A percentile compares a stretch with the other conserved stretches of the same genome.
phyloP scores from a whole-genome alignment of 352 stramenopile species.

The Saprolegnia parasitica region DNA sequence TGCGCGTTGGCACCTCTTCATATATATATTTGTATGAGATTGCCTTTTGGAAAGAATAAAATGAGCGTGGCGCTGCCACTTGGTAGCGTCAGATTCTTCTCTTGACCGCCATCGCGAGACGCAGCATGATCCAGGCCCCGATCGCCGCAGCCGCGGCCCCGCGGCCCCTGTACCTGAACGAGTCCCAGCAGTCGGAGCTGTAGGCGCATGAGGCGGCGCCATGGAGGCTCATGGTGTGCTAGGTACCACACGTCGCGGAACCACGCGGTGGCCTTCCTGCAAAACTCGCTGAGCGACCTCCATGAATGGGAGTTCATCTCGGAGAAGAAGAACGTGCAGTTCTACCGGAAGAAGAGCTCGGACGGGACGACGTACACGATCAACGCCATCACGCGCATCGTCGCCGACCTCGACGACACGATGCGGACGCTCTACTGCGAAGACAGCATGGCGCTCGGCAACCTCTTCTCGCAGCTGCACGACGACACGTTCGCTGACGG shows the following conservation, averaged over 20 bases:
- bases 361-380: conserved; percentile 29
- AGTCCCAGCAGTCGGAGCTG: conserved; percentile 27
- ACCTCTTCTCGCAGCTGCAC: conserved; percentile 24
- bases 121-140: conserved; percentile 14
- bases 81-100: too few relatives aligned
- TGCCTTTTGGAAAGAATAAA: too few relatives aligned
- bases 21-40: too few relatives aligned
- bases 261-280: conserved; percentile 25
- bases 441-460: conserved; percentile 14
- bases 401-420: conserved; percentile 26
- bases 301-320: conserved; percentile 30
- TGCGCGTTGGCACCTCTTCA: too few relatives aligned
- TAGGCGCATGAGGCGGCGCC: neutral
- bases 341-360: conserved; percentile 28
- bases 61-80: too few relatives aligned
- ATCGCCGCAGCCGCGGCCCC: neutral
- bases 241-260: conserved; percentile 27
- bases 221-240: neutral
- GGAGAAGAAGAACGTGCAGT: conserved; percentile 28
- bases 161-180: conserved; percentile 14
- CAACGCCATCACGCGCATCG: conserved; percentile 28
- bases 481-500: conserved; percentile 24
- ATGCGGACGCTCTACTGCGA: conserved; percentile 28
- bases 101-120: neutral
- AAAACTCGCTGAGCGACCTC: conserved; percentile 28